Evolutionary conservation across 106 monocot species (phyloP), one percentile per base, ranked within the genome.

Genomic region (Dendrobium chrysotoxum): DNA sequence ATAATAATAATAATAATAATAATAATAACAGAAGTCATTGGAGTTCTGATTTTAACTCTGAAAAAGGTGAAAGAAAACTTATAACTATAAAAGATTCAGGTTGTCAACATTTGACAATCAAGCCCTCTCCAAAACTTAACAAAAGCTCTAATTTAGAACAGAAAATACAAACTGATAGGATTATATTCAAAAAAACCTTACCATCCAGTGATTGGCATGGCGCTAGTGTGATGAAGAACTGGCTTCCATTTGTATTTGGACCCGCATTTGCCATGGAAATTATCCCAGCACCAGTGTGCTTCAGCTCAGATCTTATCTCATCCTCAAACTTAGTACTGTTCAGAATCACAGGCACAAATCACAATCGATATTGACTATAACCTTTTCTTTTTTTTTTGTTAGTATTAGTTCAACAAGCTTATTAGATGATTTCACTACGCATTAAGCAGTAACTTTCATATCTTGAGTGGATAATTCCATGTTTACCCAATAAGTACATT

Each of bases 251-350:
- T 42, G 95, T 93, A 75, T 99, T 99, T 25, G 98, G 98, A 68
- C 98, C 98, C 77, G 98, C 95, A 88, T 99, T 99, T 41, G 98
- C 98, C 98, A 99, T 99, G 38, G 98, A 99, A 55, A 99, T 44
- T 53, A 99, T 91, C 0, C 98, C 98, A 25, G 98, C 98, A 7
- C 98, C 98, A 9, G 98, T 99, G 84, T 99, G 98, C 87, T 99
- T 99, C 83, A 99, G 30, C 76, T 99, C 98, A 2, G 92, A 79
- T 80, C 80, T 99, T 83, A 99, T 93, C 88, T 99, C 98, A 81
- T 99, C 98, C 83, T 99, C 98, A 91, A 99, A 99, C 83, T 99
- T 95, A 17, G 81, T 44, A 39, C 97, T 97, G 87, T 68, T 82
- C 3, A 75, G 0, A 53, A 45, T 28, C 35, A 68, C 28, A 30